Base-by-base conservation (phyloP, 2,329 filamentous ascomycete genomes). In the Leptographium flavum region DNA sequence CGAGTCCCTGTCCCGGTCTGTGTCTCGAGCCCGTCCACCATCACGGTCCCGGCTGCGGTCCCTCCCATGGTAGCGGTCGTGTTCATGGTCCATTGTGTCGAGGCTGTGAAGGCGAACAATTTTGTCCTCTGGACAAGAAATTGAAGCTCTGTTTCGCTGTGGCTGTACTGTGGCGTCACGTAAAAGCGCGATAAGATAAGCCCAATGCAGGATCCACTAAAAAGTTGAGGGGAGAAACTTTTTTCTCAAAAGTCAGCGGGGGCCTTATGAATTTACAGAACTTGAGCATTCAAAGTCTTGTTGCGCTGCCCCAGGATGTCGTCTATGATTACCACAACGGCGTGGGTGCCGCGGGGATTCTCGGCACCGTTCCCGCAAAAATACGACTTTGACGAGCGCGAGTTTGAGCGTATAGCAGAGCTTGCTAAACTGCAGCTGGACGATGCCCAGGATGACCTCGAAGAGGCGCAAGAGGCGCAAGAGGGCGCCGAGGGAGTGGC, bases 361-460 rank as follows among this genome's bases (percentile, higher is more conserved):
- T 81, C 83, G 45, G 82, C 83, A 39, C 79, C 80, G 41, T 86
- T 87, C 54, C 83, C 83, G 15, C 71, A 73, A 35, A 84, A 83
- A 61, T 85, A 85, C 59, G 75, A 80, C 47, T 76, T 87, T 47
- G 77, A 87, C 61, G 83, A 87, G 59, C 71, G 73, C 51, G 83
- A 87, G 61, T 84, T 83, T 56, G 73, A 78, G 57, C 76, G 83
- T 56, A 87, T 87, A 66, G 81, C 81, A 15, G 72, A 74, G 57
- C 69, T 87, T 52, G 83, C 83, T 27, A 79, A 82, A 61, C 68
- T 86, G 50, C 83, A 94, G 65, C 74, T 95, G 28, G 86, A 95
- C 58, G 92, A 96, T 64, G 92, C 92, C 23, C 82, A 90, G 57
- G 84, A 88, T 25, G 88, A 92, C 57, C 65, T 94, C 50, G 76